Percentiles rank a stretch among this genome's conserved stretches.
These are phyloP conservation scores for Neurospora tetraspora DNA, from an alignment of 495 filamentous ascomycete genomes.

Conservation along the genomic window DNA sequence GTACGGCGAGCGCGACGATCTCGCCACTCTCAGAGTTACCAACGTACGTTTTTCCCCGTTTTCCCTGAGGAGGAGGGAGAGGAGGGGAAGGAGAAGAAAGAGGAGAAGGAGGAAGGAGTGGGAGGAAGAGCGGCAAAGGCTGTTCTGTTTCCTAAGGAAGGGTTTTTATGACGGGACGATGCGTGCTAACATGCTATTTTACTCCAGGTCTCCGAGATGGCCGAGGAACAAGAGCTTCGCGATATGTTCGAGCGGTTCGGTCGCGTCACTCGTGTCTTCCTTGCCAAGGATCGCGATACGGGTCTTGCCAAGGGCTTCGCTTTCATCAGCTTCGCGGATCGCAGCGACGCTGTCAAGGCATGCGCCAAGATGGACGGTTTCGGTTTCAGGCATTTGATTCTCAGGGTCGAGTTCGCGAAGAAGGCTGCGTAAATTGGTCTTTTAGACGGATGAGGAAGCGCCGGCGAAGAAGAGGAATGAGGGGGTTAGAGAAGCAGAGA, in stretches of 20 bases:
- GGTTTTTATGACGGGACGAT: background rate
- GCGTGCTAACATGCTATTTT: conserved; percentile 5
- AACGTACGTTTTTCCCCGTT: conserved; percentile 57
- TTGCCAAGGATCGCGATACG: conserved; percentile 95
- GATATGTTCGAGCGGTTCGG: conserved; percentile 98
- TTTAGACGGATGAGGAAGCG: background rate
- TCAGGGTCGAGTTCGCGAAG: conserved; percentile 89
- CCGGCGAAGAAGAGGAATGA: background rate
- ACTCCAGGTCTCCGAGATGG: conserved; percentile 84
- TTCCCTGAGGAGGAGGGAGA: background rate
- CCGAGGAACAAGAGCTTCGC: conserved; percentile 86
- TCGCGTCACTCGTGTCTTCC: conserved; percentile 90
- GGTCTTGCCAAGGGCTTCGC: conserved; percentile 93
- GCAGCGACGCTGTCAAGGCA: conserved; percentile 77
- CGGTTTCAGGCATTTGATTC: conserved; percentile 82
- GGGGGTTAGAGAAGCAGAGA: background rate
- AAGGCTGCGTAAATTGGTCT: conserved; percentile 40
- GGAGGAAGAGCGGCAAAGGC: background rate
- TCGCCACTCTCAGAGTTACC: conserved; percentile 91
- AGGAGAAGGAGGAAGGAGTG: background rate
- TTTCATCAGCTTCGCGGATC: conserved; percentile 91
- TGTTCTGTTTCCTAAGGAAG: background rate
- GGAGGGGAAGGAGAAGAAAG: background rate
- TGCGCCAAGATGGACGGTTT: conserved; percentile 98
- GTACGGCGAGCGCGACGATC: conserved; percentile 84